Evolutionary conservation across 2,329 filamentous ascomycete species (phyloP).

Genomic region (Pseudocercospora fuligena): DNA sequence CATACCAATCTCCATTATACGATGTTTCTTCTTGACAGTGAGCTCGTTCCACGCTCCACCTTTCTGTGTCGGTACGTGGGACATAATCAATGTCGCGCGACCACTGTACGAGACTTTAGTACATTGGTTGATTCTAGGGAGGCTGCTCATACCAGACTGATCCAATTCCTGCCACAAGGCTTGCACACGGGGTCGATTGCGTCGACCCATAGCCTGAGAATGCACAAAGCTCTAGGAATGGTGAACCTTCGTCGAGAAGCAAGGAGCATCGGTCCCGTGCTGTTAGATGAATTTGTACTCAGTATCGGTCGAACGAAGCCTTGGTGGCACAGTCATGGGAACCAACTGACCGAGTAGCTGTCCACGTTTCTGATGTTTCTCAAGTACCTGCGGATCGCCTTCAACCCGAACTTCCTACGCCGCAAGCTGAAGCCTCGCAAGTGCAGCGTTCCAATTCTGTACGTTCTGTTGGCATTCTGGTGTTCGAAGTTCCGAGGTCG

Average conservation of each 20-base stretch:
- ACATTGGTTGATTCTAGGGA: not conserved
- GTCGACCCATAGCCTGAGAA: not conserved
- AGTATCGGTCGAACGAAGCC: not conserved
- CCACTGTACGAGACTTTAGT: not conserved
- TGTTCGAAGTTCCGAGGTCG: not conserved
- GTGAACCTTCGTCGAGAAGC: not conserved
- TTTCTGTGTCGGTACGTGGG: not conserved
- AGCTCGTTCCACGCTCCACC: not conserved
- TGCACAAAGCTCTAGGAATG: not conserved
- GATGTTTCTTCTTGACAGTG: not conserved
- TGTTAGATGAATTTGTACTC: not conserved
- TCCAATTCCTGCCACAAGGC: not conserved
- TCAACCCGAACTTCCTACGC: not conserved
- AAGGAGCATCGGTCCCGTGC: not conserved
- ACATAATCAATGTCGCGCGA: not conserved
- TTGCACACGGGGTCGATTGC: not conserved
- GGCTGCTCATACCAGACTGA: not conserved
- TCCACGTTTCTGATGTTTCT: not conserved
- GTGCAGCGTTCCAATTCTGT: not conserved
- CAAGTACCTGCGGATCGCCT: not conserved
- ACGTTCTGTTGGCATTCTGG: not conserved
- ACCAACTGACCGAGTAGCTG: not conserved
- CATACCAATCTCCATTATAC: not conserved
- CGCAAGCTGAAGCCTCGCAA: not conserved
- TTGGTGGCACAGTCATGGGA: not conserved